Evolutionary conservation across 1,284 basidiomycete species (phyloP).

Genomic region (Pseudozyma sp.): DNA sequence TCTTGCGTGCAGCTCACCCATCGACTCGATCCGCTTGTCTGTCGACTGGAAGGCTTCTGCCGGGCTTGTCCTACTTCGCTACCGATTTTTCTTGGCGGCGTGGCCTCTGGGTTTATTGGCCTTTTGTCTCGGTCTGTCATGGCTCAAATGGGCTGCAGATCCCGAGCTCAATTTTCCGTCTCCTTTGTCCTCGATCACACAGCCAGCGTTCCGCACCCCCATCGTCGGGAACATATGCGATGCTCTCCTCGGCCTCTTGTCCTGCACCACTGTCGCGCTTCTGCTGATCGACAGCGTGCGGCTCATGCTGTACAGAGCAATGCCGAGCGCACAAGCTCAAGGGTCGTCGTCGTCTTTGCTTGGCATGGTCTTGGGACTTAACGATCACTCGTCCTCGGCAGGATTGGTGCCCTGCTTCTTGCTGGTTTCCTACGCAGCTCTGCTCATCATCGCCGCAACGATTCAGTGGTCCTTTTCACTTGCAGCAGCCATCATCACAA

Average conservation of each 20-base stretch:
- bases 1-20: constrained; percentile 27
- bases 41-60: constrained; percentile 59
- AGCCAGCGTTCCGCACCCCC: constrained; percentile 26
- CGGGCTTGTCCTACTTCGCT: constrained; percentile 59
- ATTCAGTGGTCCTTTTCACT: constrained; percentile 35
- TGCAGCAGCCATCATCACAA: constrained; percentile 11
- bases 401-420: constrained; percentile 32
- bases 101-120: constrained; percentile 56
- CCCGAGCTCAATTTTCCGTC: constrained; percentile 18
- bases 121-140: constrained; percentile 31
- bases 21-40: constrained; percentile 38
- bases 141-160: constrained; percentile 30
- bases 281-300: constrained; percentile 24
- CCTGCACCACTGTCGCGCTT: constrained; percentile 6
- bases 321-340: constrained; percentile 8
- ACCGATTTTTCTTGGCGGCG: constrained; percentile 52
- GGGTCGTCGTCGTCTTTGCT: constrained; percentile 34
- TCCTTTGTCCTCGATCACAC: constrained; percentile 27
- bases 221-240: constrained; percentile 14
- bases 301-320: constrained; percentile 18
- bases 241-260: constrained; percentile 27
- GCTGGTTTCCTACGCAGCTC: constrained; percentile 28
- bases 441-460: constrained; percentile 24
- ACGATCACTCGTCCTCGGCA: constrained; percentile 19
- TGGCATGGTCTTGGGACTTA: constrained; percentile 40